These are phyloP conservation scores for Clarireedia paspali DNA, from an alignment of 2,329 filamentous ascomycete species.

Conservation along the genomic window DNA sequence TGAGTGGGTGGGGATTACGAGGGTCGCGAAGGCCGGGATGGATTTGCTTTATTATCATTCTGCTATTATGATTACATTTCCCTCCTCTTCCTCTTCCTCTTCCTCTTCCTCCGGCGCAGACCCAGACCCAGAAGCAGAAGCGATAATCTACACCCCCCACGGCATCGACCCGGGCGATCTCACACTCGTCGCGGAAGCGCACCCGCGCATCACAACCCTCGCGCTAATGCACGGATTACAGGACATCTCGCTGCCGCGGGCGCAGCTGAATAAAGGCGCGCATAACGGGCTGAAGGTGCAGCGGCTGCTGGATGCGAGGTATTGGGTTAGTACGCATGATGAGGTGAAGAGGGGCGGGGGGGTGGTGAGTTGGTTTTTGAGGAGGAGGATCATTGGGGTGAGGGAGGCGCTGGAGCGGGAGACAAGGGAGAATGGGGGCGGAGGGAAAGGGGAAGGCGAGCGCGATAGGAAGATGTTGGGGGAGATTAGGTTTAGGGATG, in stretches of 20 bases:
- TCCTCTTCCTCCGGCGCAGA: conserved; percentile 4
- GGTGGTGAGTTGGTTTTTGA: conserved; percentile 45
- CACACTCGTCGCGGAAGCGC: conserved; percentile 33
- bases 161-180: conserved; percentile 45
- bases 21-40: conserved; percentile 46
- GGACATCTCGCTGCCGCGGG: conserved; percentile 40
- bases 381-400: conserved; percentile 37
- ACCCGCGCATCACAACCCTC: conserved; percentile 42
- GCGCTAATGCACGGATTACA: conserved; percentile 58
- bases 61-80: conserved; percentile 51
- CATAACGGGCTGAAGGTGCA: conserved; percentile 53
- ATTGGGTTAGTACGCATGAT: conserved; percentile 61
- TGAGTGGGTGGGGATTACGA: conserved; percentile 52
- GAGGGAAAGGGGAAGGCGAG: conserved; percentile 5
- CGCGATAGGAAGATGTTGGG: conserved; percentile 10
- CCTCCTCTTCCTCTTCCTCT: conserved; percentile 1
- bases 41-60: conserved; percentile 51
- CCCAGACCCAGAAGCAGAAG: conserved; percentile 34
- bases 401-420: conserved; percentile 36
- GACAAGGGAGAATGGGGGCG: conserved; percentile 14
- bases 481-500: conserved; percentile 17
- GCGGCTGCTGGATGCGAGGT: conserved; percentile 42
- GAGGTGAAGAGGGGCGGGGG: conserved; percentile 54
- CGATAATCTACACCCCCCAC: conserved; percentile 57
- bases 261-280: conserved; percentile 57